Evolutionary conservation across 179 eudicot genomes (phyloP).

Genomic region (Vitellaria paradoxa): DNA sequence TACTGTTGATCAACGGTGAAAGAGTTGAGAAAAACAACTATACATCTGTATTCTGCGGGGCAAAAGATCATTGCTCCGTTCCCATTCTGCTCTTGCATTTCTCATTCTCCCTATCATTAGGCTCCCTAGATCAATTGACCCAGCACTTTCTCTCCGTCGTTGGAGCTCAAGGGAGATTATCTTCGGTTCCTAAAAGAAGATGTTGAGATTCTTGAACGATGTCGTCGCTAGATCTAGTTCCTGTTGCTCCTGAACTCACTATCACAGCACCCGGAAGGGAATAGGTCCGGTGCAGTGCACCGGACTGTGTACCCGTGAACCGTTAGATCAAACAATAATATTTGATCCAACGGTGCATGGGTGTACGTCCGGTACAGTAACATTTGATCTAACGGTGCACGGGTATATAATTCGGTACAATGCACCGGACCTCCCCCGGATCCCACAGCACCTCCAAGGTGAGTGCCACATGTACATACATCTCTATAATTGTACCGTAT

Average conservation of each 20-base stretch:
- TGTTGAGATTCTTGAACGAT: slow-evolving; percentile 85
- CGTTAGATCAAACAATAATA: no score
- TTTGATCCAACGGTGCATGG: no score
- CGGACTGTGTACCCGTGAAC: no score
- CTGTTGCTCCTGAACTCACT: slow-evolving; percentile 94
- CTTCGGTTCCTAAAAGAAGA: slow-evolving; percentile 14
- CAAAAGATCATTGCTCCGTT: background rate
- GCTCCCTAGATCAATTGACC: background rate
- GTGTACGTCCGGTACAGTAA: no score
- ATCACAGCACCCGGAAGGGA: slow-evolving; percentile 75
- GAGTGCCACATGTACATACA: background rate
- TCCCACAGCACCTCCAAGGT: slow-evolving; percentile 92
- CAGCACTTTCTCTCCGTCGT: background rate
- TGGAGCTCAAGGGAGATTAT: background rate
- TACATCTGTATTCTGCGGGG: background rate
- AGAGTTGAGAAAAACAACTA: no score
- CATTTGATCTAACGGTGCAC: no score
- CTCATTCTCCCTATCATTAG: background rate
- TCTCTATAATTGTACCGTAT: background rate
- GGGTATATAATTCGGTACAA: no score
- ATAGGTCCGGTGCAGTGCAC: no score
- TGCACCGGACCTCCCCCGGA: no score
- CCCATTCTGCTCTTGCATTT: background rate
- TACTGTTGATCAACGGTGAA: no score
- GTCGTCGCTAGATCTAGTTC: slow-evolving; percentile 92